Evolutionary conservation across 73 alveolate genomes (phyloP).

Genomic region (Paramecium tetraurelia): DNA sequence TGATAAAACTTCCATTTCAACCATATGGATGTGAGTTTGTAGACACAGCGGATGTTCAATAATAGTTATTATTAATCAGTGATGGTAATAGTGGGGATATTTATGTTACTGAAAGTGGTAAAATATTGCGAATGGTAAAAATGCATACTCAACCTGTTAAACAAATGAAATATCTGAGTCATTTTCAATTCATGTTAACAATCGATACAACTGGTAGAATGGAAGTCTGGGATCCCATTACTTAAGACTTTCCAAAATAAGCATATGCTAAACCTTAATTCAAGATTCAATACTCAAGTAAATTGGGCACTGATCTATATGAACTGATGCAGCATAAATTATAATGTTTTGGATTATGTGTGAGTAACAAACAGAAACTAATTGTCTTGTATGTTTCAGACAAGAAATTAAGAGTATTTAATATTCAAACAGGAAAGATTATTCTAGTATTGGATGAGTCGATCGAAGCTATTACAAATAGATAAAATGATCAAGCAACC

Average conservation of each 20-base stretch:
- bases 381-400: constrained; percentile 60
- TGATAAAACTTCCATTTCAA: constrained; percentile 71
- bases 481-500: constrained; percentile 51
- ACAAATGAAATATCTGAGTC: constrained; percentile 66
- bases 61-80: neutral
- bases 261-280: constrained; percentile 32
- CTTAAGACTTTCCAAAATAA: constrained; percentile 69
- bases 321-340: constrained; percentile 68
- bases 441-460: constrained; percentile 61
- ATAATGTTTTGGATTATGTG: constrained; percentile 53
- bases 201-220: constrained; percentile 84
- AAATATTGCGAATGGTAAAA: constrained; percentile 43
- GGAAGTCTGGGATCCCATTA: constrained; percentile 83
- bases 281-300: constrained; percentile 68
- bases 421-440: constrained; percentile 68
- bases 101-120: constrained; percentile 12
- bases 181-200: constrained; percentile 70
- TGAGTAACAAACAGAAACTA: constrained; percentile 44
- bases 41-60: constrained; percentile 52
- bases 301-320: constrained; percentile 78
- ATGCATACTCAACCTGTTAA: constrained; percentile 77
- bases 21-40: constrained; percentile 84
- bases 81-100: constrained; percentile 57
- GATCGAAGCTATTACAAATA: neutral
- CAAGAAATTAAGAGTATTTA: constrained; percentile 63